A percentile compares a stretch with the other conserved stretches of the same genome.
Conservation (phyloP, 768 basidiomycete genomes). For the Tricholoma matsutake region DNA sequence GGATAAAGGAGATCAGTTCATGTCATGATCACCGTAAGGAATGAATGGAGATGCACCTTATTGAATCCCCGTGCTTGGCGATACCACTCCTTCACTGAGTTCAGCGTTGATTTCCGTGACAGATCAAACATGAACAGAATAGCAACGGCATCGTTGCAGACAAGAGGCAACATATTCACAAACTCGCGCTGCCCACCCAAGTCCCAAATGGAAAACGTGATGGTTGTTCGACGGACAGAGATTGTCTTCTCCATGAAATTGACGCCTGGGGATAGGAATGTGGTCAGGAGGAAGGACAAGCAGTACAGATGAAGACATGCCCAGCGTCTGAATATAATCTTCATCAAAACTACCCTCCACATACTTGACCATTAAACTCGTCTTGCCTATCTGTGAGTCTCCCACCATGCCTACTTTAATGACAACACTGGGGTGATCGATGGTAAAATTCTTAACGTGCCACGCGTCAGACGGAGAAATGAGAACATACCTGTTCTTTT, state of each 20-base stretch:
- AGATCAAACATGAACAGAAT: conserved; percentile 99
- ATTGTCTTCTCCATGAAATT: conserved; percentile 99
- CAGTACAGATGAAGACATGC: conserved; percentile 38
- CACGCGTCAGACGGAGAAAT: conserved; percentile 4
- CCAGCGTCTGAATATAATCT: conserved; percentile 99
- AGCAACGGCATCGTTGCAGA: conserved; percentile 99
- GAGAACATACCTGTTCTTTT: conserved; percentile 61
- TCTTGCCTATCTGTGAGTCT: conserved; percentile 99
- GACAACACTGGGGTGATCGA: conserved; percentile 61
- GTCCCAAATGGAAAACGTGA: conserved; percentile 99
- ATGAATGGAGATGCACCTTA: conserved; percentile 58
- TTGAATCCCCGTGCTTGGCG: conserved; percentile 98
- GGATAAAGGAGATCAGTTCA: background rate
- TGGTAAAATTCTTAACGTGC: background rate
- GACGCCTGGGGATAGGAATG: conserved; percentile 56
- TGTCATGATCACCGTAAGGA: background rate
- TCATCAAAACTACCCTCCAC: conserved; percentile 98
- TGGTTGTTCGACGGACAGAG: conserved; percentile 95
- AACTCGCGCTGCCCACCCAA: conserved; percentile 97
- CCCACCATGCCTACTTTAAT: conserved; percentile 99
- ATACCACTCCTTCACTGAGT: conserved; percentile 99
- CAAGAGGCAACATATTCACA: conserved; percentile 97
- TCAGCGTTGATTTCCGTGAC: conserved; percentile 93
- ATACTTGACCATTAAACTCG: conserved; percentile 99
- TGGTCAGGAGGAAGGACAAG: conserved; percentile 3